Base-by-base conservation (phyloP, 352 stramenopile species). In the Peronospora tabacina region DNA sequence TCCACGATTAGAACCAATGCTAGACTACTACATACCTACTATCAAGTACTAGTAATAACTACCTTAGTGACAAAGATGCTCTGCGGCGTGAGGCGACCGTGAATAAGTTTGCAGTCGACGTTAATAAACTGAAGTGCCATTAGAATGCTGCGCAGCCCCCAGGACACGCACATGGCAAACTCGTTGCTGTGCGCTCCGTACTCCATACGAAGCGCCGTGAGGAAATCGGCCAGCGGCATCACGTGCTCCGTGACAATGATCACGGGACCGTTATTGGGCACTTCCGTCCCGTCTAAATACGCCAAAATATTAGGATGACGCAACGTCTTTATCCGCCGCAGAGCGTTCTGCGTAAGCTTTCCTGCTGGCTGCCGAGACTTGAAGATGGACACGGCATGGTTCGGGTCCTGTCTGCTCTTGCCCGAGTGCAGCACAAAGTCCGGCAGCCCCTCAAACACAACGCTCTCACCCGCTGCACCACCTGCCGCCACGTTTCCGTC, bases 201-300 rank as follows among this genome's bases (percentile, higher is more conserved):
- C 49, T 90, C 55, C 55, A 68, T 66, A 15, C 75, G 70, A 42
- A 92, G 61, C 35, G 68, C 59, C 3, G 87, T 79, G 11, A 98
- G 70, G 68, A 91, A 98, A 54, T 87, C 62, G 30, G 82, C 74
- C 10, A 98, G 69, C 2, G 90, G 79, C 45, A 87, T 79, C 39
- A 95, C 93, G n/a, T 79, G 69, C 73, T 98, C 95, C 2, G 95
- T 98, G 7, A 98, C 83, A 58, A 98, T 85, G 26, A 97, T 77
- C 6, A 98, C 67, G 48, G 90, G 87, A 8, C 91, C 90, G 48
- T 81, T 73, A 72, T 82, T 78, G 49, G 69, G 49, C 52, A 88
- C 67, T 52, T 94, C 83, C 3, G 59, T 71, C 36, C 81, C 81
- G 44, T 94, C 83, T 37, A 96, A 56, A 26, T 86, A 97, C 41